Percentiles rank a stretch among this genome's conserved stretches.
These are phyloP conservation scores for Plenodomus biglobosus DNA, from an alignment of 2,329 filamentous ascomycete genomes.

Conservation along the genomic window DNA sequence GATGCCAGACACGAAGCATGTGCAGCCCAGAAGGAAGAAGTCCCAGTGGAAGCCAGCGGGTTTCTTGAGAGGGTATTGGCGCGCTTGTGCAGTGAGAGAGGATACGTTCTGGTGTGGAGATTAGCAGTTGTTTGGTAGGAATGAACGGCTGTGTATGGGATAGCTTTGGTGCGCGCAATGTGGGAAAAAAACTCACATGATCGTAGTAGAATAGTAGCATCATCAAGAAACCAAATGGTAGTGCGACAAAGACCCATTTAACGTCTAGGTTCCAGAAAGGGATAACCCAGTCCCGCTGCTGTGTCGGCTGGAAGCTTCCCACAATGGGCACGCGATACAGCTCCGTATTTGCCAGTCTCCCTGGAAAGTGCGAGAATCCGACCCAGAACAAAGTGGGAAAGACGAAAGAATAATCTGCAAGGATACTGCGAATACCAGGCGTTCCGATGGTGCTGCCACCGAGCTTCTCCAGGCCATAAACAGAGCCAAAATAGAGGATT, in stretches of 20 bases:
- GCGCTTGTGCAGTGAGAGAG: slow-evolving; percentile 56
- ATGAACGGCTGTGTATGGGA: no score
- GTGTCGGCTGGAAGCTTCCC: slow-evolving; percentile 52
- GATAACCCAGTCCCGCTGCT: slow-evolving; percentile 52
- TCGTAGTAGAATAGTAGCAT: slow-evolving; percentile 61
- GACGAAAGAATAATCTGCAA: slow-evolving; percentile 56
- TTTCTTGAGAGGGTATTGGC: slow-evolving; percentile 56
- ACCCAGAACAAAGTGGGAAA: slow-evolving; percentile 57
- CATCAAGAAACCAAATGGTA: slow-evolving; percentile 57
- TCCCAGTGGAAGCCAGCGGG: slow-evolving; percentile 61
- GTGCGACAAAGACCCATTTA: slow-evolving; percentile 56
- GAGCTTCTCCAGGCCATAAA: slow-evolving; percentile 55
- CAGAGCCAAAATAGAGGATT: slow-evolving; percentile 55
- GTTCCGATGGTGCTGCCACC: slow-evolving; percentile 50
- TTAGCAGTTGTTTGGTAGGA: neutral
- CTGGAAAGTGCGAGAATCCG: slow-evolving; percentile 56
- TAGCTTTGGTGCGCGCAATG: neutral
- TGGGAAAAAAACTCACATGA: slow-evolving; percentile 43
- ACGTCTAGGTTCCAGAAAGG: slow-evolving; percentile 56
- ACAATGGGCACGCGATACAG: slow-evolving; percentile 49
- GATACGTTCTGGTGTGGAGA: slow-evolving; percentile 48
- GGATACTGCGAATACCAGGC: slow-evolving; percentile 49
- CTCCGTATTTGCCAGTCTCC: slow-evolving; percentile 47
- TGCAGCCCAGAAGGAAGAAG: slow-evolving; percentile 58
- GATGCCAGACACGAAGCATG: slow-evolving; percentile 55